These are phyloP conservation scores for Fusarium poae DNA, from an alignment of 2,329 filamentous ascomycete genomes.

Conservation along the genomic window DNA sequence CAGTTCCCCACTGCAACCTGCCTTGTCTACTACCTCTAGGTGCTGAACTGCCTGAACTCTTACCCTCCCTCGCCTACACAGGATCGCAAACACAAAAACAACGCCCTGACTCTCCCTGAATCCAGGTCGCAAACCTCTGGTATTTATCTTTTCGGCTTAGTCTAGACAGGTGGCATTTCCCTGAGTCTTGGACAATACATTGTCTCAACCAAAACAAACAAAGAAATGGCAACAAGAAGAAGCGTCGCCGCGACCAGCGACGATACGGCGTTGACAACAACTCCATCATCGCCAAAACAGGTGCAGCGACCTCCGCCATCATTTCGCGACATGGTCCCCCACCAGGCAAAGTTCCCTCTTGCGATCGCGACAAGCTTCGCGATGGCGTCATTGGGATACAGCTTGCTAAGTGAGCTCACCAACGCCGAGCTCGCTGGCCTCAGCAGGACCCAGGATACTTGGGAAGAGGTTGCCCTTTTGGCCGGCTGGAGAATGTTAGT, in stretches of 20 bases:
- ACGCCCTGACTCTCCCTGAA: background rate
- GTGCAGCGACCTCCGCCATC: conserved; percentile 24
- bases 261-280: conserved; percentile 35
- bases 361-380: conserved; percentile 68
- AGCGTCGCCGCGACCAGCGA: conserved; percentile 33
- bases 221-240: conserved; percentile 46
- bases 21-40: background rate
- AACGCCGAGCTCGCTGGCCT: conserved; percentile 75
- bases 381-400: conserved; percentile 74
- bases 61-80: conserved; percentile 7
- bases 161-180: conserved; percentile 19
- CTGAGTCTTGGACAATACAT: background rate
- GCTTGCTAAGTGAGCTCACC: conserved; percentile 69
- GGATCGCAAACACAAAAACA: conserved; percentile 26
- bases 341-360: conserved; percentile 64
- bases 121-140: conserved; percentile 12
- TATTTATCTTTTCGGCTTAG: conserved; percentile 2
- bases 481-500: conserved; percentile 69
- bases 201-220: conserved; percentile 9
- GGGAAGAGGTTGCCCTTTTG: conserved; percentile 70
- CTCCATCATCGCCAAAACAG: conserved; percentile 24
- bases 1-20: conserved; percentile 15
- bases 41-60: conserved; percentile 1
- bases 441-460: conserved; percentile 72
- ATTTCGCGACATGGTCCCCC: conserved; percentile 55